phyloP scores from a whole-genome alignment of 345 rosid species.

The Hirschfeldia incana region DNA sequence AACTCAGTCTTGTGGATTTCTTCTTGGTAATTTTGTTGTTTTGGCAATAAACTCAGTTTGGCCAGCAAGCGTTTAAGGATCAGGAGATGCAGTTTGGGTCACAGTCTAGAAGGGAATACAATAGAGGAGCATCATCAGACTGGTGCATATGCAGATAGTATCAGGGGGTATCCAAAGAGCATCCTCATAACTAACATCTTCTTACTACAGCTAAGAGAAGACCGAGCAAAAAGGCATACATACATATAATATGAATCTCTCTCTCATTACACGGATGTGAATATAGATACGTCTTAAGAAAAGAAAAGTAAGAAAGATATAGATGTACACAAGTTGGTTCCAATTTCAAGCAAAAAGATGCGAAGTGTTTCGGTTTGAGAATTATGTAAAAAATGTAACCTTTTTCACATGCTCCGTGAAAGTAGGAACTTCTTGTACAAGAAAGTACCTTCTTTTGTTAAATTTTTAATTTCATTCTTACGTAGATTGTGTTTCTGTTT shows the following conservation, averaged over 20 bases:
- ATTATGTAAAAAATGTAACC: too few relatives aligned
- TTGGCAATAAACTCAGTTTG: slow-evolving; percentile 54
- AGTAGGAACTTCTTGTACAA: too few relatives aligned
- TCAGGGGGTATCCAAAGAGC: slow-evolving; percentile 64
- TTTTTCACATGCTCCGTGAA: too few relatives aligned
- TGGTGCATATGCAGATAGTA: slow-evolving; percentile 91
- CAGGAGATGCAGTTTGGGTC: slow-evolving; percentile 59
- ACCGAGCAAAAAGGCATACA: slow-evolving; percentile 6
- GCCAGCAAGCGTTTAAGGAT: slow-evolving; percentile 62
- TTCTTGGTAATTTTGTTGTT: background rate
- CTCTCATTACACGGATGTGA: slow-evolving; percentile 31
- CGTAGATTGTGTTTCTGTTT: too few relatives aligned
- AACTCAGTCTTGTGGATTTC: background rate
- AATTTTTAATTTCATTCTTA: too few relatives aligned
- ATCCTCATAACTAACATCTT: slow-evolving; percentile 8
- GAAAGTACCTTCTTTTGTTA: too few relatives aligned
- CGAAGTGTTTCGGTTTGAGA: background rate
- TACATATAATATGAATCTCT: background rate
- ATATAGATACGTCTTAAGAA: slow-evolving; percentile 19
- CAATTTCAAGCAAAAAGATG: background rate
- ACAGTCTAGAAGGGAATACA: slow-evolving; percentile 64
- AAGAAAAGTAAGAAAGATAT: background rate
- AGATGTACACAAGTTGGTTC: background rate
- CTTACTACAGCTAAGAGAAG: slow-evolving; percentile 9
- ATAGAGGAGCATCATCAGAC: slow-evolving; percentile 68